Conservation (phyloP, 1,284 basidiomycete genomes). For the Paramarasmius palmivorus region DNA sequence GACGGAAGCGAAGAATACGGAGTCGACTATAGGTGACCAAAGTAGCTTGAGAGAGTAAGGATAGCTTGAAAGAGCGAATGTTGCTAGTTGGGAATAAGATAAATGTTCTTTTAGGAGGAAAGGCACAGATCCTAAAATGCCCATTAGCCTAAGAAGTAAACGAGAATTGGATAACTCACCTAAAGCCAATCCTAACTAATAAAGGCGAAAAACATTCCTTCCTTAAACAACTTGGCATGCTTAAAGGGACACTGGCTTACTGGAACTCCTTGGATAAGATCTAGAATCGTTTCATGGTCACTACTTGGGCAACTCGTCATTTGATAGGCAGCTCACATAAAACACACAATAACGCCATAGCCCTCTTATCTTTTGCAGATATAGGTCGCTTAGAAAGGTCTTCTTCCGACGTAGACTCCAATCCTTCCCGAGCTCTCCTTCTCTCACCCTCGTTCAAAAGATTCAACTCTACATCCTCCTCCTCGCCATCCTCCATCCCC, state of each 20-base stretch:
- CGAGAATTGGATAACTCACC: constrained; percentile 45
- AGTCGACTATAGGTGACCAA: constrained; percentile 98
- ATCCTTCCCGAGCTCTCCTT: constrained; percentile 42
- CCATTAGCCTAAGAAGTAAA: constrained; percentile 10
- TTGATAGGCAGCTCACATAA: constrained; percentile 69
- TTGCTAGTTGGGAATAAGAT: constrained; percentile 94
- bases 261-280: constrained; percentile 94
- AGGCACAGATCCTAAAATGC: constrained; percentile 81
- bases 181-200: constrained; percentile 71
- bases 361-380: constrained; percentile 77
- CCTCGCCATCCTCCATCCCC: constrained; percentile 34
- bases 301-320: constrained; percentile 18
- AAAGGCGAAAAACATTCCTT: constrained; percentile 12
- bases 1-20: constrained; percentile 77
- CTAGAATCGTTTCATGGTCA: constrained; percentile 35
- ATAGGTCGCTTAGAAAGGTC: constrained; percentile 48
- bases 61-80: constrained; percentile 93
- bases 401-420: constrained; percentile 34
- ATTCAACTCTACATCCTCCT: constrained; percentile 65
- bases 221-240: constrained; percentile 5
- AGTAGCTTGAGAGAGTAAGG: constrained; percentile 97
- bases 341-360: constrained; percentile 85
- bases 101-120: constrained; percentile 94
- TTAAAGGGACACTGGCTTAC: constrained; percentile 52
- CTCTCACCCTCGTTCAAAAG: constrained; percentile 63